Evolutionary conservation across 805 yeast genomes (phyloP).

Genomic region (Vanderwaltozyma verrucispora): DNA sequence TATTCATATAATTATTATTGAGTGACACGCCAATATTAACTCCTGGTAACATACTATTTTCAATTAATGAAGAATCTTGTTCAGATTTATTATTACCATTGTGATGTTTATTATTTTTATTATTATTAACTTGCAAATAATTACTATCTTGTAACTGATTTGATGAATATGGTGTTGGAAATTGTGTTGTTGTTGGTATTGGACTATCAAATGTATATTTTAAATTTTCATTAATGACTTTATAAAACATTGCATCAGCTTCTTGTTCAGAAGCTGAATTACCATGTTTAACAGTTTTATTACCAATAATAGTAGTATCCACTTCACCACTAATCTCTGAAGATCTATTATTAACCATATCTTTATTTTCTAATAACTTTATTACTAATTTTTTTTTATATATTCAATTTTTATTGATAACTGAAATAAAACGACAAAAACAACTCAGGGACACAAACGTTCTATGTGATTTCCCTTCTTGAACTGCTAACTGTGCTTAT

Average conservation of each 20-base stretch:
- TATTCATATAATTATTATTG: background rate
- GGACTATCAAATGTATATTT: constrained; percentile 20
- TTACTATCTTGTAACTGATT: constrained; percentile 10
- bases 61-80: constrained; percentile 19
- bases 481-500: too few species aligned
- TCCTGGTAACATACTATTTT: constrained; percentile 18
- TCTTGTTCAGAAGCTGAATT: background rate
- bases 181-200: constrained; percentile 23
- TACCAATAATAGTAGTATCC: background rate
- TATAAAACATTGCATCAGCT: background rate
- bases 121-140: constrained; percentile 1
- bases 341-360: background rate
- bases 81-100: constrained; percentile 3
- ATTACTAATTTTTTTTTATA: too few species aligned
- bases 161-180: constrained; percentile 28
- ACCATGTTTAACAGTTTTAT: background rate
- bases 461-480: too few species aligned
- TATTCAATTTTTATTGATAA: too few species aligned
- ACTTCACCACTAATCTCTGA: background rate
- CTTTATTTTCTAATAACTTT: too few species aligned
- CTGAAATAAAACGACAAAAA: too few species aligned
- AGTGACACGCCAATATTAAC: constrained; percentile 3
- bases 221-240: background rate
- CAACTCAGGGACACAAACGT: too few species aligned
- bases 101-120: constrained; percentile 1